phyloP scores from a whole-genome alignment of 257 asterid species.

The Coffea canephora region DNA sequence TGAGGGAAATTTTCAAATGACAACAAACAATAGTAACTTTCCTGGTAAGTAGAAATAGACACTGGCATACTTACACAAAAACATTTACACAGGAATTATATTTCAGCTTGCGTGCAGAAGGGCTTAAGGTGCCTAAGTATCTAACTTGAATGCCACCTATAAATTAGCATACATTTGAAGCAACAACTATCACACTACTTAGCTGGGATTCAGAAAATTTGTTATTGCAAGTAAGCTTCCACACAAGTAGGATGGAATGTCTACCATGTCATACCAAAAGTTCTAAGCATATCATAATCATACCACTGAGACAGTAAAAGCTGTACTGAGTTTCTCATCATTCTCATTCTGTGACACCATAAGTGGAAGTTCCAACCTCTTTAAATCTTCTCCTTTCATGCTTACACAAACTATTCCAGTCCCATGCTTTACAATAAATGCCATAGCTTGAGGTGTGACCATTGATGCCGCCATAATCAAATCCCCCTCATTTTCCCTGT shows the following conservation, averaged over 20 bases:
- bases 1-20: neutral
- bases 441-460: slow-evolving; percentile 26
- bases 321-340: slow-evolving; percentile 26
- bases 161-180: neutral
- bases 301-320: slow-evolving; percentile 34
- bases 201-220: neutral
- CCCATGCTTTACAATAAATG: slow-evolving; percentile 23
- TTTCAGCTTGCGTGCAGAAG: neutral
- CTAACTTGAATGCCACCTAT: neutral
- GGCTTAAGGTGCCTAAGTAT: neutral
- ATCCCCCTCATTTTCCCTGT: slow-evolving; percentile 33
- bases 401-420: slow-evolving; percentile 31
- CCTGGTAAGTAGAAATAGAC: neutral
- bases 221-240: neutral
- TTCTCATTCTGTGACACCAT: slow-evolving; percentile 28
- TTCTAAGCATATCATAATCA: slow-evolving; percentile 1
- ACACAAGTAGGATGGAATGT: neutral
- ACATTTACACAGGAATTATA: neutral
- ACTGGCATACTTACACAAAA: neutral
- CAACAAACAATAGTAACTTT: neutral
- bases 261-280: neutral
- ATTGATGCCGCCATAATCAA: slow-evolving; percentile 28
- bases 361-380: slow-evolving; percentile 22
- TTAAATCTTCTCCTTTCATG: slow-evolving; percentile 25
- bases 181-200: neutral